These are phyloP conservation scores for Suillus ampliporus DNA, from an alignment of 768 basidiomycete species.

Conservation along the genomic window DNA sequence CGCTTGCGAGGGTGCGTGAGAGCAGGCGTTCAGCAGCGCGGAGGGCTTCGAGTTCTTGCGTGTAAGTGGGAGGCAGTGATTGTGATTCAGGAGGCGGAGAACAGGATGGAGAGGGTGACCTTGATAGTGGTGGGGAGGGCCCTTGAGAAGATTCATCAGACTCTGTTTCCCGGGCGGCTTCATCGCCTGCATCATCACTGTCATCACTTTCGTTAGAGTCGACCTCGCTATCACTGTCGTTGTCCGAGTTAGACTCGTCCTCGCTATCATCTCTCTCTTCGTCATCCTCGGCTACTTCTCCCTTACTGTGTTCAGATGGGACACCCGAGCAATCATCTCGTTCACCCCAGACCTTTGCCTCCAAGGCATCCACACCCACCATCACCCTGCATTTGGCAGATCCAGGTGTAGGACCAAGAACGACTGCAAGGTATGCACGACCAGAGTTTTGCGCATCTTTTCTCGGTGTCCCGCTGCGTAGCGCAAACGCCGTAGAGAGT, in stretches of 20 bases:
- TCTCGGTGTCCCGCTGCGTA: constrained; percentile 18
- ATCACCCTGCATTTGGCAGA: constrained; percentile 66
- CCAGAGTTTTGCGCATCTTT: constrained; percentile 7
- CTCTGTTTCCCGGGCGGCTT: constrained; percentile 17
- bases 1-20: constrained; percentile 50
- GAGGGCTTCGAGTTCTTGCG: constrained; percentile 41
- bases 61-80: constrained; percentile 6
- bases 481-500: constrained; percentile 69
- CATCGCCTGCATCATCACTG: constrained; percentile 11
- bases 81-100: constrained; percentile 14
- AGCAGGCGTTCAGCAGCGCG: constrained; percentile 46
- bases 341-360: constrained; percentile 45
- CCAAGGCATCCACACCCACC: constrained; percentile 67
- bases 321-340: constrained; percentile 15
- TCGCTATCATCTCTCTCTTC: background rate
- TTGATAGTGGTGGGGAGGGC: constrained; percentile 21
- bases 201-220: background rate
- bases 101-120: constrained; percentile 17
- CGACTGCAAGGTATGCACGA: constrained; percentile 61
- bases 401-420: constrained; percentile 69
- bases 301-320: constrained; percentile 7
- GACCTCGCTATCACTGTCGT: constrained; percentile 29
- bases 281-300: constrained; percentile 34
- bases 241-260: constrained; percentile 18
- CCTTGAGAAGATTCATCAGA: constrained; percentile 32